These are phyloP conservation scores for Podaxis mareebaensis DNA, from an alignment of 768 basidiomycete species.

Conservation along the genomic window DNA sequence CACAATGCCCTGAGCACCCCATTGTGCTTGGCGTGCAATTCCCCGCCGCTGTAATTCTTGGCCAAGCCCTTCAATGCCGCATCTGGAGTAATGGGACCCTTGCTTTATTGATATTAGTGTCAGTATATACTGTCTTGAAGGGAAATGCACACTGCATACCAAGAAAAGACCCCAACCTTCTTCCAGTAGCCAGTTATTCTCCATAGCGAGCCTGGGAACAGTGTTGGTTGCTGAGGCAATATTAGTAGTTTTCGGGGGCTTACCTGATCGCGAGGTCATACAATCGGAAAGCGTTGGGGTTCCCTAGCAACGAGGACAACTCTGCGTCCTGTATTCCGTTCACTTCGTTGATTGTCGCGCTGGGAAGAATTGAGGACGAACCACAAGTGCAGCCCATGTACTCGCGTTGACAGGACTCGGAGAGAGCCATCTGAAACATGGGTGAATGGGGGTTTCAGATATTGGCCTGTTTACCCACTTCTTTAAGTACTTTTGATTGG, in stretches of 20 bases:
- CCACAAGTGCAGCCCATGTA: conserved; percentile 70
- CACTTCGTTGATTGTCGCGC: background rate
- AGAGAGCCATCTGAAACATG: conserved; percentile 56
- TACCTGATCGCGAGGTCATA: conserved; percentile 73
- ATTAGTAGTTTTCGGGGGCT: conserved; percentile 19
- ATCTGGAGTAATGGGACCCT: conserved; percentile 68
- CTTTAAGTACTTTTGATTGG: conserved; percentile 62
- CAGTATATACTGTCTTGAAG: background rate
- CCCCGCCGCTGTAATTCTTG: conserved; percentile 67
- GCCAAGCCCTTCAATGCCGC: conserved; percentile 66
- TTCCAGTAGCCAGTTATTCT: conserved; percentile 71
- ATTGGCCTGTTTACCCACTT: conserved; percentile 34
- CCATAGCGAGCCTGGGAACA: conserved; percentile 52
- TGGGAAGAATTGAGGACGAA: conserved; percentile 29
- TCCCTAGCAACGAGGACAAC: conserved; percentile 56
- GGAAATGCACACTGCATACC: conserved; percentile 30
- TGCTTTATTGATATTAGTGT: conserved; percentile 40
- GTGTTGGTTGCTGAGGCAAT: background rate
- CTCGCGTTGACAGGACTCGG: conserved; percentile 69
- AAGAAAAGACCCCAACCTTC: conserved; percentile 71
- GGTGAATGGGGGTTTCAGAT: background rate
- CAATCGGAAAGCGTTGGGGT: conserved; percentile 59
- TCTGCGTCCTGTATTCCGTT: conserved; percentile 58
- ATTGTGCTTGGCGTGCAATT: conserved; percentile 64
- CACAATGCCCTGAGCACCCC: conserved; percentile 76